Evolutionary conservation across 108 stramenopile species (phyloP).

Genomic region (Schizochytrium sp.): DNA sequence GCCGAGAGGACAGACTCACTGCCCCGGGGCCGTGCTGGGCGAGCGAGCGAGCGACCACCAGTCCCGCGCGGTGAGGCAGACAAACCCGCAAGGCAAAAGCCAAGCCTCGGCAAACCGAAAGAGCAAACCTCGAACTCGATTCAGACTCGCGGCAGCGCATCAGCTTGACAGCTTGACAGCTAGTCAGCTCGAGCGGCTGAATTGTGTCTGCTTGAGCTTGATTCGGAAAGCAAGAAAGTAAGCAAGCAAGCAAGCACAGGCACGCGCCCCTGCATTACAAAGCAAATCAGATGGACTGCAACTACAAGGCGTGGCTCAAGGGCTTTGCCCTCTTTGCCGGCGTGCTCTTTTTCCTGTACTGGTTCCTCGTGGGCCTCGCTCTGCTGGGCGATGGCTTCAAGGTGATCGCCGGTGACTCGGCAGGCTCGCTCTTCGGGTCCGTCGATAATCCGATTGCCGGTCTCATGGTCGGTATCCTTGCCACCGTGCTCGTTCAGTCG

Average conservation of each 20-base stretch:
- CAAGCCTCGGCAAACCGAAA: too few relatives aligned
- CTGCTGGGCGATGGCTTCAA: conserved; percentile 67
- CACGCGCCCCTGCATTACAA: background rate
- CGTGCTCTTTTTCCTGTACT: conserved; percentile 72
- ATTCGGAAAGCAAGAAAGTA: background rate
- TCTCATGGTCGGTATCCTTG: conserved; percentile 68
- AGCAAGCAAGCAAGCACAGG: background rate
- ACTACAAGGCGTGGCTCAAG: conserved; percentile 49
- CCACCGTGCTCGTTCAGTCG: conserved; percentile 72
- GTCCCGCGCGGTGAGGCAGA: too few relatives aligned
- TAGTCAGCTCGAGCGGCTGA: too few relatives aligned
- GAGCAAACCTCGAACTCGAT: too few relatives aligned
- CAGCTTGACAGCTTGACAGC: too few relatives aligned
- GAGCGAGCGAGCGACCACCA: too few relatives aligned
- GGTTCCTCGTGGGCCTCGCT: conserved; percentile 71
- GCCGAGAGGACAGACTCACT: too few relatives aligned
- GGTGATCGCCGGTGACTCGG: conserved; percentile 67
- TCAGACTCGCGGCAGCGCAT: too few relatives aligned
- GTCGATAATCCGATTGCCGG: conserved; percentile 73
- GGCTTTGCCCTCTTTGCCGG: conserved; percentile 44
- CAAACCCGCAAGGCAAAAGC: too few relatives aligned
- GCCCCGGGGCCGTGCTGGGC: too few relatives aligned
- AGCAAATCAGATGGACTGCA: conserved; percentile 31
- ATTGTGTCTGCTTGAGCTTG: background rate
- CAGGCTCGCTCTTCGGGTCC: conserved; percentile 64